Evolutionary conservation across 2,329 filamentous ascomycete species (phyloP).

Genomic region (Fusarium decemcellulare): DNA sequence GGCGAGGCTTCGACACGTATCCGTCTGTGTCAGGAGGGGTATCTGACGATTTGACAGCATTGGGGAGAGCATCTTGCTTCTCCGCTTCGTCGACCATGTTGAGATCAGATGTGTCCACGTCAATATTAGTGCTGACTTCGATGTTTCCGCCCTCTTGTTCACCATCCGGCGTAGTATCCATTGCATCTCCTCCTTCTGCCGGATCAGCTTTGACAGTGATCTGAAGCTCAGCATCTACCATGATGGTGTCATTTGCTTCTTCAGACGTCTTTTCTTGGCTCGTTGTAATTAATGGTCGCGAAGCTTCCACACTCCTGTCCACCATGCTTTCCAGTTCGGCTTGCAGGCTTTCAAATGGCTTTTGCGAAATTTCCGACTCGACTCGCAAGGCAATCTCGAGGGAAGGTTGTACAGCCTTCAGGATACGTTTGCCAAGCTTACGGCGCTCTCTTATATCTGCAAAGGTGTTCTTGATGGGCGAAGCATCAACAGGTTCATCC

Average conservation of each 20-base stretch:
- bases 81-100: slow-evolving; percentile 47
- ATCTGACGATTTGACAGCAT: slow-evolving; percentile 49
- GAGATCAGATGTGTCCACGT: slow-evolving; percentile 61
- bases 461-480: slow-evolving; percentile 64
- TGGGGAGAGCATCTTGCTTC: slow-evolving; percentile 42
- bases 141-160: slow-evolving; percentile 57
- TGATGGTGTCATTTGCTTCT: slow-evolving; percentile 62
- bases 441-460: slow-evolving; percentile 85
- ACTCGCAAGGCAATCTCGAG: slow-evolving; percentile 83
- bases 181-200: slow-evolving; percentile 50
- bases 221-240: slow-evolving; percentile 65
- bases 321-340: slow-evolving; percentile 82
- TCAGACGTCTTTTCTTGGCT: slow-evolving; percentile 56
- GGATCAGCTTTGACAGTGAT: slow-evolving; percentile 59
- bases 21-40: slow-evolving; percentile 66
- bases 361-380: slow-evolving; percentile 84
- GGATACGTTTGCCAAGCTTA: slow-evolving; percentile 89
- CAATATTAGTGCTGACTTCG: slow-evolving; percentile 61
- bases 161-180: slow-evolving; percentile 54
- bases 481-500: slow-evolving; percentile 60
- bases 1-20: slow-evolving; percentile 53
- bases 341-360: slow-evolving; percentile 77
- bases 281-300: slow-evolving; percentile 55
- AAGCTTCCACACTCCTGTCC: slow-evolving; percentile 75
- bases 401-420: slow-evolving; percentile 84